A percentile compares a stretch with the other conserved stretches of the same genome.
phyloP scores from a whole-genome alignment of 208 protist genomes.

The Angomonas deanei region DNA sequence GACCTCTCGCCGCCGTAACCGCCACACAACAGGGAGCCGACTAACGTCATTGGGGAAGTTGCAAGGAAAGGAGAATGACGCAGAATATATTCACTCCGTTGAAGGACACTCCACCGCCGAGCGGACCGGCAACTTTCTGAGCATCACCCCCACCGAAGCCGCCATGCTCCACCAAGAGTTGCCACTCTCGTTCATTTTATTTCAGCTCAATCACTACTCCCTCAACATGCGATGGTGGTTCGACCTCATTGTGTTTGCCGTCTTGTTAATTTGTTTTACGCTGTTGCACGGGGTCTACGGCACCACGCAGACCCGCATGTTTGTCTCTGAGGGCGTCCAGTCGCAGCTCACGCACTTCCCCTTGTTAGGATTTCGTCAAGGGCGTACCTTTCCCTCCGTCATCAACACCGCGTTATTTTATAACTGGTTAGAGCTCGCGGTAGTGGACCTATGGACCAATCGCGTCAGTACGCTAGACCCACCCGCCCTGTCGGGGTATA shows the following conservation, averaged over 20 bases:
- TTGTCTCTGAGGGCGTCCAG: conserved; percentile 6
- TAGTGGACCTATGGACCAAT: conserved; percentile 12
- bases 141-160: conserved; percentile 18
- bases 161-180: conserved; percentile 29
- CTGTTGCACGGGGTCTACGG: conserved; percentile 5
- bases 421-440: conserved; percentile 6
- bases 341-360: conserved; percentile 9
- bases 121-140: not conserved
- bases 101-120: not conserved
- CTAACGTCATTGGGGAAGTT: not conserved
- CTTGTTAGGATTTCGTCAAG: conserved; percentile 6
- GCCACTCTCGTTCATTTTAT: conserved; percentile 27
- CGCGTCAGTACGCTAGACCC: not conserved
- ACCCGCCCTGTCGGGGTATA: conserved; percentile 10
- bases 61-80: not conserved
- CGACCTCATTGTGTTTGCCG: conserved; percentile 3
- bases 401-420: conserved; percentile 10
- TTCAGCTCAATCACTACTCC: conserved; percentile 10
- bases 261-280: conserved; percentile 10
- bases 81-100: not conserved
- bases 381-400: conserved; percentile 16
- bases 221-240: conserved; percentile 18
- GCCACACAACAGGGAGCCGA: not conserved
- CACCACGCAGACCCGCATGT: conserved; percentile 5
- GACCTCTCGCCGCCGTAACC: too few species aligned